Evolutionary conservation across 495 filamentous ascomycete species (phyloP).

Genomic region (Penicillium pancosmium): DNA sequence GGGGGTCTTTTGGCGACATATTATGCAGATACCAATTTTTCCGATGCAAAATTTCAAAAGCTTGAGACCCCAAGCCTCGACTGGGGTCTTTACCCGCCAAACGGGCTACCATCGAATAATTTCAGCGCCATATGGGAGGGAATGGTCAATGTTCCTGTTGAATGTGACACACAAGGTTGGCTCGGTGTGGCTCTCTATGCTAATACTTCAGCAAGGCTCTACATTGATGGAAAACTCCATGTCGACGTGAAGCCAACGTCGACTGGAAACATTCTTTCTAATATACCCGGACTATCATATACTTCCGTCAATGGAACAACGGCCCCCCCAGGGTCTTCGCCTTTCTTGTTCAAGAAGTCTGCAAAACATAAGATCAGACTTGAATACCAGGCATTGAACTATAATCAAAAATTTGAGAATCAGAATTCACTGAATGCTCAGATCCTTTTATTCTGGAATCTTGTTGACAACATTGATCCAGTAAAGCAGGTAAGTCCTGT

Average conservation of each 20-base stretch:
- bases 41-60: conserved; percentile 26
- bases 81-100: conserved; percentile 46
- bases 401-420: conserved; percentile 43
- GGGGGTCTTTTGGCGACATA: conserved; percentile 44
- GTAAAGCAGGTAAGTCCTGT: background rate
- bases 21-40: conserved; percentile 41
- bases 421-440: conserved; percentile 46
- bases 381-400: conserved; percentile 49
- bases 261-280: conserved; percentile 23
- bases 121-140: conserved; percentile 49
- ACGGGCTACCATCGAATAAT: conserved; percentile 43
- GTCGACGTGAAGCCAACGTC: background rate
- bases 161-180: conserved; percentile 30
- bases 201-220: conserved; percentile 40
- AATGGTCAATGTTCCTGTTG: conserved; percentile 36
- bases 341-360: conserved; percentile 39
- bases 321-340: conserved; percentile 34
- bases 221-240: conserved; percentile 32
- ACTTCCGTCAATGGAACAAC: conserved; percentile 31
- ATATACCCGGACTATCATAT: conserved; percentile 36
- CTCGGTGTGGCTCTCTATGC: conserved; percentile 39
- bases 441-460: conserved; percentile 49
- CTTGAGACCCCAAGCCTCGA: conserved; percentile 41
- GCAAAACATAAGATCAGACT: conserved; percentile 40
- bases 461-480: conserved; percentile 39